A percentile compares a stretch with the other conserved stretches of the same genome.
Conservation (phyloP, 2,329 filamentous ascomycete species). For the Periconia sp. region DNA sequence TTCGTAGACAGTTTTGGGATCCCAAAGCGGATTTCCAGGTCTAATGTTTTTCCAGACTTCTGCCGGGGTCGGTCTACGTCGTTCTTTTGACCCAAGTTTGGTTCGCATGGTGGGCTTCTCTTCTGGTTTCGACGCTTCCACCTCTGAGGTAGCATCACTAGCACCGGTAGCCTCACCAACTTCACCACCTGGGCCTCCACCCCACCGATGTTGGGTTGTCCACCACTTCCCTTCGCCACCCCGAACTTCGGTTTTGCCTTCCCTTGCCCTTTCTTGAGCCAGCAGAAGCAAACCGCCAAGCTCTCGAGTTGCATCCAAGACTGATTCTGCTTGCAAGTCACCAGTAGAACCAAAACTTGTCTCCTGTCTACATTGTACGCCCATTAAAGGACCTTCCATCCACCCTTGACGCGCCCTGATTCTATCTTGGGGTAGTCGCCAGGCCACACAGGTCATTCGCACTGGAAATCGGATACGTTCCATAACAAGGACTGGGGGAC, state of each 20-base stretch:
- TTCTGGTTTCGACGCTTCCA: slow-evolving; percentile 30
- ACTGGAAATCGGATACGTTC: slow-evolving; percentile 58
- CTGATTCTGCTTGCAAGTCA: slow-evolving; percentile 30
- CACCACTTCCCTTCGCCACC: slow-evolving; percentile 63
- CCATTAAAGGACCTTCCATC: slow-evolving; percentile 61
- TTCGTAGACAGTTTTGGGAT: slow-evolving; percentile 57
- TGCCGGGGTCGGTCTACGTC: slow-evolving; percentile 48
- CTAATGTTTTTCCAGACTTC: slow-evolving; percentile 58
- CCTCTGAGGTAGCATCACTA: slow-evolving; percentile 26
- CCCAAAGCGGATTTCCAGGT: slow-evolving; percentile 56
- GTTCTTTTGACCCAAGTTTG: slow-evolving; percentile 29
- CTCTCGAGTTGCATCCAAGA: slow-evolving; percentile 60
- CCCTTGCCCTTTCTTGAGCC: slow-evolving; percentile 62
- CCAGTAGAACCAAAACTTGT: slow-evolving; percentile 52
- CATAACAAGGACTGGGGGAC: slow-evolving; percentile 51
- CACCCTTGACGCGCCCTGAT: slow-evolving; percentile 55
- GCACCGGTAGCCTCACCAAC: slow-evolving; percentile 36
- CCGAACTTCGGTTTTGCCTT: slow-evolving; percentile 53
- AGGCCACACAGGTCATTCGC: slow-evolving; percentile 57
- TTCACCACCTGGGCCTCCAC: slow-evolving; percentile 54
- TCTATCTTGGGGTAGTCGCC: slow-evolving; percentile 56
- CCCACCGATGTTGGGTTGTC: slow-evolving; percentile 59
- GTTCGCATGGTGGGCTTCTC: slow-evolving; percentile 37
- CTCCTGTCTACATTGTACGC: slow-evolving; percentile 58
- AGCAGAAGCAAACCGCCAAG: slow-evolving; percentile 59